Conservation (phyloP, 129 eudicot genomes). For the Solidago caesia region DNA sequence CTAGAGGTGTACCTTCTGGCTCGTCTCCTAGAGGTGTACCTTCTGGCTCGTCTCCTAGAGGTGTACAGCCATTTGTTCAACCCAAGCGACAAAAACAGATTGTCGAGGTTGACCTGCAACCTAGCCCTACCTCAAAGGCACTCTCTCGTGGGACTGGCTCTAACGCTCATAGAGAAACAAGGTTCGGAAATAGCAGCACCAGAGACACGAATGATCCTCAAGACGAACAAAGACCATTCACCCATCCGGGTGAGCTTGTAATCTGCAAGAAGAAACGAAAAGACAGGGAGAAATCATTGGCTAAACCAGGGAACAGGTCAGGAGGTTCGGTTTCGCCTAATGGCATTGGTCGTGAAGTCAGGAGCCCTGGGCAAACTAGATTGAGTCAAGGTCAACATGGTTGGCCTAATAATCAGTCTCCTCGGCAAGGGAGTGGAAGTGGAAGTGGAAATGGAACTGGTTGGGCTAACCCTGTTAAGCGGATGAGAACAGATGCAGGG, state of each 20-base stretch:
- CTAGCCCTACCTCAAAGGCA: constrained; percentile 50
- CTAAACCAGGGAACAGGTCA: constrained; percentile 49
- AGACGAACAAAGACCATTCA: constrained; percentile 48
- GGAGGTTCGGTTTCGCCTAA: constrained; percentile 62
- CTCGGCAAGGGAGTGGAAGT: constrained; percentile 47
- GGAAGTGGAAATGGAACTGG: constrained; percentile 31
- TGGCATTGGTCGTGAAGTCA: constrained; percentile 41
- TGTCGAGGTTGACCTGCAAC: constrained; percentile 37
- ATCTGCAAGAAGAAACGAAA: constrained; percentile 91
- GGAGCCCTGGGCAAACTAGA: constrained; percentile 60
- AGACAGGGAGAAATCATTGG: constrained; percentile 70
- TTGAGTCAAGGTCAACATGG: constrained; percentile 37
- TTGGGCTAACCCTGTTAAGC: constrained; percentile 98
- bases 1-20: neutral
- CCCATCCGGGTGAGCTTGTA: constrained; percentile 96
- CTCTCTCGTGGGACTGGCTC: constrained; percentile 47
- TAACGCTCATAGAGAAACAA: constrained; percentile 46
- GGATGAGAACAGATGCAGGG: constrained; percentile 80
- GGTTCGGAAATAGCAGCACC: constrained; percentile 49
- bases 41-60: constrained; percentile 47
- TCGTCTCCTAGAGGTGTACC: constrained; percentile 52
- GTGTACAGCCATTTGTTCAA: constrained; percentile 30
- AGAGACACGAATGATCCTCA: constrained; percentile 22
- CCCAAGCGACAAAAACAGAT: constrained; percentile 52
- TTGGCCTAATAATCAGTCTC: constrained; percentile 27